phyloP scores from a whole-genome alignment of 345 rosid species.

The Turnera subulata region DNA sequence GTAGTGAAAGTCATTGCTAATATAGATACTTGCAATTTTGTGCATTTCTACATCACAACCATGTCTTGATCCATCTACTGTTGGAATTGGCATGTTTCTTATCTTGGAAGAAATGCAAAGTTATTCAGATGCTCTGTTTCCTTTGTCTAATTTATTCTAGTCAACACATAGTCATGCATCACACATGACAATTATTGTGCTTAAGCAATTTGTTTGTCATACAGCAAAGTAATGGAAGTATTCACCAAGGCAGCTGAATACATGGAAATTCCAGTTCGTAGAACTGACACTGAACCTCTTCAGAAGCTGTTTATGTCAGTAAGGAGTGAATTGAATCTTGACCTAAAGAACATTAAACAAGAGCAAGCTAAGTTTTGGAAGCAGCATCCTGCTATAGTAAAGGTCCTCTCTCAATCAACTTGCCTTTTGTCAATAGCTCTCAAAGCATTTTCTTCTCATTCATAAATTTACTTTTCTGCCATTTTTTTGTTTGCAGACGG shows the following conservation, averaged over 20 bases:
- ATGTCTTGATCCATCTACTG: too few relatives aligned
- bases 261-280: constrained; percentile 94
- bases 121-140: too few relatives aligned
- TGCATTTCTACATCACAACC: too few relatives aligned
- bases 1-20: too few relatives aligned
- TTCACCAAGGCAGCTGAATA: constrained; percentile 96
- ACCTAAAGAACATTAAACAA: constrained; percentile 94
- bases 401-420: constrained; percentile 42
- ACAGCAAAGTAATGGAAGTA: constrained; percentile 99
- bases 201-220: not conserved
- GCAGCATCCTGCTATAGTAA: constrained; percentile 94
- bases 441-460: not conserved
- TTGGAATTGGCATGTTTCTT: too few relatives aligned
- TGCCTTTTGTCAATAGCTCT: constrained; percentile 5
- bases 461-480: constrained; percentile 9
- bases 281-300: constrained; percentile 92
- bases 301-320: constrained; percentile 95
- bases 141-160: too few relatives aligned
- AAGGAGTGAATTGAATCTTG: constrained; percentile 93
- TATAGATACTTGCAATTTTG: too few relatives aligned
- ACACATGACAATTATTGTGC: not conserved
- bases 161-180: not conserved
- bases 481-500: constrained; percentile 51
- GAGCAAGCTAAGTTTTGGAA: constrained; percentile 99
- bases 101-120: too few relatives aligned